Percentiles rank a stretch among this genome's conserved stretches.
Evolutionary conservation across 371 early-diverging fungal genomes (phyloP).

Genomic region (Circinella minor): DNA sequence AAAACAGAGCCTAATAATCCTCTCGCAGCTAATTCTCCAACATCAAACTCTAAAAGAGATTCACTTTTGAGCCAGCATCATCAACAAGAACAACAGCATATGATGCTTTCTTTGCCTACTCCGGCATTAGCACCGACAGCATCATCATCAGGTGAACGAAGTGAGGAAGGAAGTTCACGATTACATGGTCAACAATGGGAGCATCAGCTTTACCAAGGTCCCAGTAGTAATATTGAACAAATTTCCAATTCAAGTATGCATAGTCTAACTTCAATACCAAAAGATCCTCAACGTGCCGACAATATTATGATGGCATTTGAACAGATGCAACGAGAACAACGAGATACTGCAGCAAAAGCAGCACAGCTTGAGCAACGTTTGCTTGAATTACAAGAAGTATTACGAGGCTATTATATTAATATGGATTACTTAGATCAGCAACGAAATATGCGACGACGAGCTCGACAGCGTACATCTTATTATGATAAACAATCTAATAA

Average conservation of each 20-base stretch:
- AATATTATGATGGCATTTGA: not conserved
- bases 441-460: constrained; percentile 16
- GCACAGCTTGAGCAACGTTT: constrained; percentile 34
- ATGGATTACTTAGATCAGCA: constrained; percentile 41
- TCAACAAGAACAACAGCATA: not conserved
- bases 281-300: not conserved
- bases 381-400: constrained; percentile 39
- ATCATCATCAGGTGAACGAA: no score
- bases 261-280: not conserved
- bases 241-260: not conserved
- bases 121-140: no score
- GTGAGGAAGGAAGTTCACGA: constrained; percentile 2
- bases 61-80: not conserved
- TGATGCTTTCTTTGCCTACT: no score
- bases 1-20: not conserved
- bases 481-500: not conserved
- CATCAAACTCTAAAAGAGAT: no score
- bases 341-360: not conserved
- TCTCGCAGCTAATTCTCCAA: no score
- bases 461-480: not conserved
- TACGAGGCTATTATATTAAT: constrained; percentile 46
- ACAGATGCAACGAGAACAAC: constrained; percentile 12
- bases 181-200: not conserved
- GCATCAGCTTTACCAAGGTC: no score
- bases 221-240: not conserved